Base-by-base conservation (phyloP, 352 stramenopile genomes). In the Globisporangium alternatum region DNA sequence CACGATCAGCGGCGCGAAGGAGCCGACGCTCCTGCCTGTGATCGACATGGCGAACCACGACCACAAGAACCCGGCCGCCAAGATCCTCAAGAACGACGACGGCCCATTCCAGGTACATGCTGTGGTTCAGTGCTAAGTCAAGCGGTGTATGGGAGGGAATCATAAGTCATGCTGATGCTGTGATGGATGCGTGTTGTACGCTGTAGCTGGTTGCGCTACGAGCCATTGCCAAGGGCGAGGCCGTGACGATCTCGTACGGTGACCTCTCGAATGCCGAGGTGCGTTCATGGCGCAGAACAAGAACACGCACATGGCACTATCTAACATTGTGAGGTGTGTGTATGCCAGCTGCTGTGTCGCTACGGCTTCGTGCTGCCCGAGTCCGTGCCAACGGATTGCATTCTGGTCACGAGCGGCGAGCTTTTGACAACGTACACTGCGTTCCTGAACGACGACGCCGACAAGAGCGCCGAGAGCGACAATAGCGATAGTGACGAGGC, bases 11-110 rank as follows among this genome's bases (percentile, higher is more conserved):
- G 66, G 66, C 56, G 60, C 22, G 9, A 64, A 66, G 21, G 81
- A 89, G 45, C 81, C 81, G 44, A 89, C 81, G 43, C 56, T 92
- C 12, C 67, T 92, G 22, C 83, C 83, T 2, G 81, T 90, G 15
- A 92, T 92, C 60, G 81, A 92, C 60, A 92, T 92, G 83, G 83
- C 79, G 28, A 92, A 92, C 70, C 81, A 92, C 58, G 70, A 79
- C 10, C 65, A 65, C 13, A 60, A 62, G 6, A 66, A 75, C 15
- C 78, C 81, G 2, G 69, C 71, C 0, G 81, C 83, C 2, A 71
- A 72, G 49, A 92, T 92, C 65, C 63, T 77, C 12, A 80, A 74
- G 51, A 70, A 61, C 21, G 69, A 80, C 2, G 58, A 70, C 7
- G 75, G 75, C 15, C 66, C 61, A 33, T 92, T 82, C 52, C 66